phyloP scores from a whole-genome alignment of 83 land plant species.

The Larix sibirica region DNA sequence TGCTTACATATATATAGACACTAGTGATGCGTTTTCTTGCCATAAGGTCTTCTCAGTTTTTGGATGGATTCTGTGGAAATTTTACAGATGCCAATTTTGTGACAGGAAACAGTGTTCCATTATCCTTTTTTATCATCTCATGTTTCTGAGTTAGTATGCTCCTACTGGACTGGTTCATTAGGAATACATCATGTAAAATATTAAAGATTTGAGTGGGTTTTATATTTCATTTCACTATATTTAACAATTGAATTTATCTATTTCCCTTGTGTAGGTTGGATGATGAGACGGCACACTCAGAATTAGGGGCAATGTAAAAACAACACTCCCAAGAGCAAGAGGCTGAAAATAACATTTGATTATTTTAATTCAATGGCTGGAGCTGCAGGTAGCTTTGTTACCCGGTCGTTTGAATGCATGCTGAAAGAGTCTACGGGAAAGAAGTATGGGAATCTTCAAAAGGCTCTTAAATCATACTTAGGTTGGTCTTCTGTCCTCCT shows the following conservation, averaged over 20 bases:
- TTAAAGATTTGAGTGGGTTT: not conserved
- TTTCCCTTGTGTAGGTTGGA: constrained; percentile 2
- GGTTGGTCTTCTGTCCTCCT: constrained; percentile 40
- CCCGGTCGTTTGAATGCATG: constrained; percentile 87
- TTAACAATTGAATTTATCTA: not conserved
- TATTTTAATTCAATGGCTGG: constrained; percentile 53
- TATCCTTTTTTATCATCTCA: not conserved
- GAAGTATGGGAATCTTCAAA: constrained; percentile 69
- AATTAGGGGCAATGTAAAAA: not conserved
- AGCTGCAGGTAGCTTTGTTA: constrained; percentile 85
- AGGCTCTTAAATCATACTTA: constrained; percentile 68
- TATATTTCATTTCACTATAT: not conserved
- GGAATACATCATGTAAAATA: not conserved
- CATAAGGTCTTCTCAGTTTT: not conserved
- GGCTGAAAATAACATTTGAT: constrained; percentile 1
- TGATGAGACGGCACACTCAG: not conserved
- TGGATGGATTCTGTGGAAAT: not conserved
- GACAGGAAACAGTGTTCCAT: not conserved
- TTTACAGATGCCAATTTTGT: not conserved
- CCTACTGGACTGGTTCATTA: not conserved
- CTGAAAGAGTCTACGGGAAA: constrained; percentile 78
- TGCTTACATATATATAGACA: not conserved
- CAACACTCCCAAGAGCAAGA: not conserved
- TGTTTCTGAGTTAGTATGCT: not conserved
- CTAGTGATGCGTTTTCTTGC: not conserved